Evolutionary conservation across 73 alveolate genomes (phyloP).

Genomic region (Loxodes magnus): DNA sequence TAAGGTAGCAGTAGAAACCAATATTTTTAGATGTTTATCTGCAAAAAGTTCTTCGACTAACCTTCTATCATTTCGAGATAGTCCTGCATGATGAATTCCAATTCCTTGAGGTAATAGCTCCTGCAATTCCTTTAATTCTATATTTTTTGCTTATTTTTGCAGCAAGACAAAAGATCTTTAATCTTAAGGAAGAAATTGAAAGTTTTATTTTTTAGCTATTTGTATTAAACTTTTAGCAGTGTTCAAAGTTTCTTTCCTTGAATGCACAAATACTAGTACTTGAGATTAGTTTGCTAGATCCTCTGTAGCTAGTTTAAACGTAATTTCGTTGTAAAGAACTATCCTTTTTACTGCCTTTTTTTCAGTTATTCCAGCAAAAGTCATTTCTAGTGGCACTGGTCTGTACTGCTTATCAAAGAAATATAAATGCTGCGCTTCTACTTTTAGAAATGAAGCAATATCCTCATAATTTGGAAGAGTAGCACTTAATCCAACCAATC

Average conservation of each 20-base stretch:
- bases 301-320: constrained; percentile 92
- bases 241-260: constrained; percentile 98
- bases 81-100: constrained; percentile 99
- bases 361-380: constrained; percentile 95
- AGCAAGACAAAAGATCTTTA: constrained; percentile 5
- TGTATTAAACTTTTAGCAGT: constrained; percentile 83
- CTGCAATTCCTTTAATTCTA: constrained; percentile 60
- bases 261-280: constrained; percentile 94
- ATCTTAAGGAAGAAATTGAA: constrained; percentile 56
- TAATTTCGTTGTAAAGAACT: constrained; percentile 94
- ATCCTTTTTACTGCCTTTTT: constrained; percentile 97
- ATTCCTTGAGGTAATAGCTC: constrained; percentile 91
- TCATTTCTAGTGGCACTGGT: constrained; percentile 97
- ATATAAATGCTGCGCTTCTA: constrained; percentile 52
- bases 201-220: constrained; percentile 69
- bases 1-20: constrained; percentile 94
- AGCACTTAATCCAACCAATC: constrained; percentile 98
- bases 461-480: constrained; percentile 98
- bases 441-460: constrained; percentile 93
- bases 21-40: constrained; percentile 61
- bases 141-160: not conserved
- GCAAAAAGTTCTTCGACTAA: constrained; percentile 95
- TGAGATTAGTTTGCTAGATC: constrained; percentile 83
- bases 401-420: constrained; percentile 93
- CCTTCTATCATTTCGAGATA: constrained; percentile 89